Evolutionary conservation across 768 basidiomycete genomes (phyloP), one percentile per base, ranked within the genome.

Genomic region (Galerina marginata): DNA sequence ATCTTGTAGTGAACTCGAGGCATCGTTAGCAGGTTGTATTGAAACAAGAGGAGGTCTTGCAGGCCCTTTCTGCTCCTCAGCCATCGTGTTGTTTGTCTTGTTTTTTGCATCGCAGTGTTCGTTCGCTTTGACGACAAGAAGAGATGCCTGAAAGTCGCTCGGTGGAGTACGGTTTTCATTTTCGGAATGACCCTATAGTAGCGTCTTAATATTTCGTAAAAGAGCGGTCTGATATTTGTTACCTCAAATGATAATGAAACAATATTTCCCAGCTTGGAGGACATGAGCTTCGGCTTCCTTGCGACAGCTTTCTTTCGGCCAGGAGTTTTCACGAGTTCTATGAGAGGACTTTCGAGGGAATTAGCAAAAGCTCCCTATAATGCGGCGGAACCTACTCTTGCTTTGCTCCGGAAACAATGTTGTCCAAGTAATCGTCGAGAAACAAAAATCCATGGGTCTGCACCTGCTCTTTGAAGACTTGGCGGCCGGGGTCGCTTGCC

Each of bases 301-400:
- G 77, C 75, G 12, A 81, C 72, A 49, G 78, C 80, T 74, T 84
- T 91, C 72, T 85, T 91, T 45, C 91, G 84, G 33, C 90, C 87
- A 12, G 92, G 92, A 1, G 93, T 94, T 75, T 94, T 94, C 2
- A 94, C 85, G 15, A 94, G 81, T 54, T 93, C 91, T 43, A 92
- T 87, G 14, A 93, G 82, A 7, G 86, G 83, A 48, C 92, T 93
- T 62, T 14, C 42, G 0, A 36, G n/a, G 12, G 11, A 44, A 16
- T 55, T 23, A 56, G 49, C 26, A 14, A 65, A 20, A 14, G 51
- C 51, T 26, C 23, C 14, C 9, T 29, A 40, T 26, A 16, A 37
- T 6, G 33, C 20, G 29, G 51, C 23, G 23, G 20, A 48, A 63
- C 84, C 49, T 66, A 92, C 92, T 86, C 90, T 73, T 87, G 81